Evolutionary conservation across 2,329 filamentous ascomycete species (phyloP), one percentile per base, ranked within the genome.

Genomic region (Epichloe coenophiala): DNA sequence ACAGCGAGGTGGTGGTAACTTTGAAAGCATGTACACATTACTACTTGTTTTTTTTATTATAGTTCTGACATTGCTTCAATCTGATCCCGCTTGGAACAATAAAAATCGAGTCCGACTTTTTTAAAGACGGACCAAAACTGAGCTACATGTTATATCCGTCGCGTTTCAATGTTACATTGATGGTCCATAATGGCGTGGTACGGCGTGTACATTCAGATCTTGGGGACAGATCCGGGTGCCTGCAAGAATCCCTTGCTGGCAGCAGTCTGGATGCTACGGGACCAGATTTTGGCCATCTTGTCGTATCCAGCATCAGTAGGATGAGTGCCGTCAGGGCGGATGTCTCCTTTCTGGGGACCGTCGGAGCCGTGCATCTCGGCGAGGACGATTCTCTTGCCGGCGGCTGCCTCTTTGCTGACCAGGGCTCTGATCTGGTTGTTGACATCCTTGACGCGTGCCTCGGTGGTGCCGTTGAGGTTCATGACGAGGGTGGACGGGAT

Each of bases 211-310:
- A 15, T 38, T 47, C 12, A 33, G 4, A 15, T 15, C 19, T 31
- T 17, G n/a, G 52, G 40, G 21, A 51, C 5, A 8, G 49, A 33
- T 40, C 45, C 33, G n/a, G 59, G 60, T 4, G 47, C 42, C 44
- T 57, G 50, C 9, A 63, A 49, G 50, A 60, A 55, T 3, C 60
- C 59, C 39, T 58, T 56, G 15, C 48, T 19, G 4, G 57, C 55
- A 7, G 63, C 63, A 37, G 61, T 56, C 48, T 56, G 53, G 46
- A 67, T 59, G 21, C 61, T 58, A 1, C 44, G 50, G 48, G 61
- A 61, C 66, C 67, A 71, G 7, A 68, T 53, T 19, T 58, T 57
- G 35, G 68, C 69, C 68, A 72, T 71, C 59, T 70, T 69, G 42
- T 57, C 52, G 52, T 71, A 71, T 4, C 69, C 70, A 0, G 13